Evolutionary conservation across 768 basidiomycete species (phyloP), one percentile per base, ranked within the genome.

Genomic region (Rhizopogon rudus): DNA sequence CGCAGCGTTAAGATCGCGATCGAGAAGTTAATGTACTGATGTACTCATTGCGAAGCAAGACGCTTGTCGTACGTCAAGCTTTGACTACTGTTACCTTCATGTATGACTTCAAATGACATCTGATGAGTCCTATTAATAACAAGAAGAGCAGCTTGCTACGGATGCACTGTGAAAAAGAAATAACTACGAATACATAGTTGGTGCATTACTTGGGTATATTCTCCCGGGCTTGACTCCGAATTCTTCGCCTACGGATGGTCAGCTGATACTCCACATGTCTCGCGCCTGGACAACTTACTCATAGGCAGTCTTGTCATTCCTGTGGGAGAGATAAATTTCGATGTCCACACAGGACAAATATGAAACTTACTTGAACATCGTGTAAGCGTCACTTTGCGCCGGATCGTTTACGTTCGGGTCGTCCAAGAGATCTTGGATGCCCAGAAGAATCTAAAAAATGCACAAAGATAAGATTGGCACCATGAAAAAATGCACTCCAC

Each of bases 401-500:
- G 97, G 97, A 73, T 99, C 97, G 56, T 88, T 91, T 41, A 95
- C 91, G 65, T 99, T 99, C 8, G 97, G 96, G 61, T 96, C 91
- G 65, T 96, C 88, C 56, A 99, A 75, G 3, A 99, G 77, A 63
- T 98, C 97, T 71, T 99, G 97, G 50, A 99, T 91, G 54, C 97
- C 97, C 10, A 98, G 78, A 28, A 97, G 75, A 62, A 99, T 95
- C 97, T 99, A 64, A 43, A 22, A 44, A 43, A 28, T 20, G 6
- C 45, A 20, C 12, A 17, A 9, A 53, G 37, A 39, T 37, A 42
- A 40, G 39, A 49, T 33, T 9, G 28, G 45, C 44, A 6, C 50
- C 40, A 42, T 40, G 2, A 20, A 31, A 52, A 28, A 13, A 22
- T 12, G 39, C 33, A 42, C 12, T n/a, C 12, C 57, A 60, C 73